phyloP scores from a whole-genome alignment of 208 protist genomes.

The Wallacemonas sp. region DNA sequence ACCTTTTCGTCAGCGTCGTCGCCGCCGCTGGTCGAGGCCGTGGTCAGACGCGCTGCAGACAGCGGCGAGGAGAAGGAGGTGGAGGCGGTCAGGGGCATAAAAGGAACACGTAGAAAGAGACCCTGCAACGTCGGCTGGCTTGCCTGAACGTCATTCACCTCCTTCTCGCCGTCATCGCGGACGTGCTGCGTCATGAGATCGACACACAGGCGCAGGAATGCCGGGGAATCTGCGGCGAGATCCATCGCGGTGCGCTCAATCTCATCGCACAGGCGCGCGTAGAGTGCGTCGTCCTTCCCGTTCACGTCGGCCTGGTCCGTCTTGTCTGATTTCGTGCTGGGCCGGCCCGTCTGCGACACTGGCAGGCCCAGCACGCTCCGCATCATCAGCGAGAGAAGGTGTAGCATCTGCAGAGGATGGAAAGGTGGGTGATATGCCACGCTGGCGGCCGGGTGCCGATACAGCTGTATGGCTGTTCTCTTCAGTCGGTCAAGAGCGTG shows the following conservation, averaged over 20 bases:
- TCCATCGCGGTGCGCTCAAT: slow-evolving; percentile 4
- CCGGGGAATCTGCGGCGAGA: slow-evolving; percentile 4
- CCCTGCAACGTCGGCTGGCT: background rate
- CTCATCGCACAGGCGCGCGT: slow-evolving; percentile 3
- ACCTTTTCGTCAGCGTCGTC: too few relatives aligned
- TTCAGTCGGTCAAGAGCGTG: slow-evolving; percentile 21
- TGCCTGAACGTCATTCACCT: background rate
- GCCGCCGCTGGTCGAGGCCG: too few relatives aligned
- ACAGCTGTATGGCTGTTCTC: slow-evolving; percentile 20
- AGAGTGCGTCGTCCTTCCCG: background rate
- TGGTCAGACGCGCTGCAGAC: too few relatives aligned
- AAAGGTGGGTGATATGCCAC: slow-evolving; percentile 36
- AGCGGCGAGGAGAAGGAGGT: too few relatives aligned
- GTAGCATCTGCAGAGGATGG: slow-evolving; percentile 11
- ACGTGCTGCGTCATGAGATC: background rate
- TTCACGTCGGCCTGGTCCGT: too few relatives aligned
- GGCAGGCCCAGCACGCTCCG: background rate
- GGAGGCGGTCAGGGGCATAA: background rate
- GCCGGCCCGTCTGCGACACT: background rate
- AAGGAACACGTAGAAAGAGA: background rate
- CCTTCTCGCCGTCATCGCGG: background rate
- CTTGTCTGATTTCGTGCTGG: too few relatives aligned
- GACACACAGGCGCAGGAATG: slow-evolving; percentile 7
- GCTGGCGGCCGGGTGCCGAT: slow-evolving; percentile 33
- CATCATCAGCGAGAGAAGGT: slow-evolving; percentile 18